A percentile compares a stretch with the other conserved stretches of the same genome.
Conservation (phyloP, 148 eudicot species). For the Chenopodium quinoa region DNA sequence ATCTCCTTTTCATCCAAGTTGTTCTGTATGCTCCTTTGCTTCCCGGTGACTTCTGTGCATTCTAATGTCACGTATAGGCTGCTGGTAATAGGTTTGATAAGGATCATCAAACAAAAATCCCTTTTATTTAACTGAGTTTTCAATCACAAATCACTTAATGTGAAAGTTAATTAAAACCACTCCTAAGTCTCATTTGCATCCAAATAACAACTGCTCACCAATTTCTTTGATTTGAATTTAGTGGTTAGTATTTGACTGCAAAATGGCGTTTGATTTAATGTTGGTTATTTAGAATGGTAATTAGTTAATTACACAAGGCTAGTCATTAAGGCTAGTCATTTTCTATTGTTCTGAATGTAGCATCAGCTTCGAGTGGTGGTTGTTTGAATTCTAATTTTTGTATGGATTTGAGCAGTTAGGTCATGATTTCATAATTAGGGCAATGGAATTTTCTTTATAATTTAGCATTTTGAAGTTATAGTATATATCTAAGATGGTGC, state of each 20-base stretch:
- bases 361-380: no score
- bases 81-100: not conserved
- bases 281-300: no score
- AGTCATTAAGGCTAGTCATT: no score
- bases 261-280: no score
- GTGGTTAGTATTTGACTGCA: no score
- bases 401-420: not conserved
- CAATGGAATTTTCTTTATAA: not conserved
- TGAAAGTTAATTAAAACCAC: not conserved
- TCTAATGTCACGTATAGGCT: not conserved
- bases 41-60: not conserved
- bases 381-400: not conserved
- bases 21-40: not conserved
- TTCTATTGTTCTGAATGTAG: no score
- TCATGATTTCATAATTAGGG: not conserved
- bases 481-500: not conserved
- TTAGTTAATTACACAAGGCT: no score
- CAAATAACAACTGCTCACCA: no score
- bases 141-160: not conserved
- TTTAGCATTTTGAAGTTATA: not conserved
- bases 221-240: no score
- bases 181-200: not conserved
- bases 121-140: not conserved
- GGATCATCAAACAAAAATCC: not conserved
- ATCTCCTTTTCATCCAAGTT: conserved; percentile 10